Conservation (phyloP, 352 stramenopile species). For the Plasmopara muralis region DNA sequence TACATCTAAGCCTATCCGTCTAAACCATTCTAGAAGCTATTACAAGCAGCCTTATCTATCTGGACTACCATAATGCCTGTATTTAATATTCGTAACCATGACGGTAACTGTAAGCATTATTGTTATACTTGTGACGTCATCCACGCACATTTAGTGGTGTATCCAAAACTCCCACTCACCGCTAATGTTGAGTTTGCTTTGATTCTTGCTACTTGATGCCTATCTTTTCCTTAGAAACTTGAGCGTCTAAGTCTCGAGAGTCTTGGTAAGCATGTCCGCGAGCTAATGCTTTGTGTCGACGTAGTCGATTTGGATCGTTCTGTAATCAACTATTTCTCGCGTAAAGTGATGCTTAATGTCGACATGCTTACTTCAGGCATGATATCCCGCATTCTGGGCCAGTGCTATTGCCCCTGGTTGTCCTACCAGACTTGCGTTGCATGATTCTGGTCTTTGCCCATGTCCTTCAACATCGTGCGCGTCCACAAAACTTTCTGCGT, state of each 20-base stretch:
- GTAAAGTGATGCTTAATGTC: neutral
- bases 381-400: neutral
- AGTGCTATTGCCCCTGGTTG: neutral
- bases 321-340: neutral
- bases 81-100: neutral
- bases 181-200: neutral
- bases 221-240: neutral
- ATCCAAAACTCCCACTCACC: neutral
- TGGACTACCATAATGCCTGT: neutral
- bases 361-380: neutral
- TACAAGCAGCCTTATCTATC: too few species aligned
- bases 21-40: too few species aligned
- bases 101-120: neutral
- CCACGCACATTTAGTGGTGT: neutral
- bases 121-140: neutral
- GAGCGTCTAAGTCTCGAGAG: neutral
- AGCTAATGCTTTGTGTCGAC: neutral
- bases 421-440: neutral
- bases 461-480: neutral
- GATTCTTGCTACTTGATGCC: neutral
- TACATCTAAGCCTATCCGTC: too few species aligned
- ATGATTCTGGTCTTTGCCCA: slow-evolving; percentile 3
- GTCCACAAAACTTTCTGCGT: slow-evolving; percentile 7
- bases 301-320: neutral
- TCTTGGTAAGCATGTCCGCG: neutral